phyloP scores from a whole-genome alignment of 371 early-diverging fungal species.

The Choanephora cucurbitarum region DNA sequence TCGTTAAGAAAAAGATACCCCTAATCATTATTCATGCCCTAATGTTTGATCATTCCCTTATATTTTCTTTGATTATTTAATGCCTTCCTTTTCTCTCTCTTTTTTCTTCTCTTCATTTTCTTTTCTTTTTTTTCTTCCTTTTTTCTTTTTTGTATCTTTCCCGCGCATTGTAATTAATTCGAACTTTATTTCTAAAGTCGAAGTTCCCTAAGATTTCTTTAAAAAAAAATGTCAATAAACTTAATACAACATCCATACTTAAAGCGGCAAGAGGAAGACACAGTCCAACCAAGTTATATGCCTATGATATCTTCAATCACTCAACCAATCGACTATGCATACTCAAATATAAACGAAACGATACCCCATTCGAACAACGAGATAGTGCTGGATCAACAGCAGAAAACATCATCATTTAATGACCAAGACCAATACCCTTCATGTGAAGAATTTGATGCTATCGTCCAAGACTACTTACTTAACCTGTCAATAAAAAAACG shows the following conservation, averaged over 20 bases:
- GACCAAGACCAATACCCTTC: constrained; percentile 47
- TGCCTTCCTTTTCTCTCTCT: constrained; percentile 16
- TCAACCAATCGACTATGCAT: constrained; percentile 6
- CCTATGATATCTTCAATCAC: constrained; percentile 12
- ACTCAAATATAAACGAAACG: constrained; percentile 6
- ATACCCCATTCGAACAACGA: constrained; percentile 5
- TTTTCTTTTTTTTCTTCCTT: constrained; percentile 1
- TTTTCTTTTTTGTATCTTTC: constrained; percentile 9
- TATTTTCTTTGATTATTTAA: constrained; percentile 16
- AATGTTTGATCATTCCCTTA: constrained; percentile 9
- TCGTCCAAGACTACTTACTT: constrained; percentile 54
- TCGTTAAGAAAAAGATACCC: neutral
- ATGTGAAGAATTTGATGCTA: constrained; percentile 40
- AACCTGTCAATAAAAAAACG: constrained; percentile 63
- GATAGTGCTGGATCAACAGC: constrained; percentile 1
- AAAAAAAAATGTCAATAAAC: constrained; percentile 17
- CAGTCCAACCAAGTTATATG: neutral
- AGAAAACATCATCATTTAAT: constrained; percentile 14
- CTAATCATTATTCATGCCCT: constrained; percentile 14
- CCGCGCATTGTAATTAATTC: constrained; percentile 14
- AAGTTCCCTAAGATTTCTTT: constrained; percentile 7
- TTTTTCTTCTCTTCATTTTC: constrained; percentile 10
- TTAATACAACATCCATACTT: constrained; percentile 12
- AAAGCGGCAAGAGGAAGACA: constrained; percentile 15
- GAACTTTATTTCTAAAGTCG: constrained; percentile 10